A percentile compares a stretch with the other conserved stretches of the same genome.
Conservation (phyloP, 495 filamentous ascomycete genomes). For the Aspergillus conjunctus region DNA sequence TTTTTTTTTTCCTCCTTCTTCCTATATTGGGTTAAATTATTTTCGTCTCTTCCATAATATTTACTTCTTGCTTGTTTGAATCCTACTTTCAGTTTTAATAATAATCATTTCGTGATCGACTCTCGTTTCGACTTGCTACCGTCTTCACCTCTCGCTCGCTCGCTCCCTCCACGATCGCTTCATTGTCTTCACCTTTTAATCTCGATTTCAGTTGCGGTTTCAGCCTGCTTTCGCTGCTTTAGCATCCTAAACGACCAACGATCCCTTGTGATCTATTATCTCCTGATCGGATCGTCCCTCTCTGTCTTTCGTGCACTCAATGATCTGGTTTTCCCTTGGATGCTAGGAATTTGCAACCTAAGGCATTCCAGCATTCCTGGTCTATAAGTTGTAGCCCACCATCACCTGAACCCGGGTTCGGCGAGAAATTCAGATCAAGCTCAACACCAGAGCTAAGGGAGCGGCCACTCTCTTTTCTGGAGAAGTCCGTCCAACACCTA, state of each 20-base stretch:
- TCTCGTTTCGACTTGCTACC: conserved; percentile 9
- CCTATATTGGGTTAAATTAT: conserved; percentile 4
- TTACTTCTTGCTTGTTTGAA: not conserved
- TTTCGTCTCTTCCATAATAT: conserved; percentile 1
- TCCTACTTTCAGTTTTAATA: conserved; percentile 8
- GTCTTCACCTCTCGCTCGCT: not conserved
- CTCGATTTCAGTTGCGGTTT: conserved; percentile 2
- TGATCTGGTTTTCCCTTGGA: conserved; percentile 17
- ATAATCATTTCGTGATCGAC: conserved; percentile 13
- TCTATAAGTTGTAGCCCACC: not conserved
- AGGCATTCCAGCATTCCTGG: conserved; percentile 28
- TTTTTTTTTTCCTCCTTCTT: conserved; percentile 25
- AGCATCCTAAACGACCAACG: not conserved
- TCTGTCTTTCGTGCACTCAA: conserved; percentile 17
- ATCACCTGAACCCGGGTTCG: not conserved
- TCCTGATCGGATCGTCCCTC: not conserved
- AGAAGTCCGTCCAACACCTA: not conserved
- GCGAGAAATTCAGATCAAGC: conserved; percentile 1
- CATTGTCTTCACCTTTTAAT: not conserved
- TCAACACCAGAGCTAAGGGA: not conserved
- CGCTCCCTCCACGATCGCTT: conserved; percentile 16
- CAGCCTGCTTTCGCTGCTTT: conserved; percentile 3
- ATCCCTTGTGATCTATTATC: not conserved
- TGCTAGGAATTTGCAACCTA: conserved; percentile 23
- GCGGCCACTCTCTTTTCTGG: not conserved